Conservation (phyloP, 371 early-diverging fungal species). For the Apophysomyces sp. region DNA sequence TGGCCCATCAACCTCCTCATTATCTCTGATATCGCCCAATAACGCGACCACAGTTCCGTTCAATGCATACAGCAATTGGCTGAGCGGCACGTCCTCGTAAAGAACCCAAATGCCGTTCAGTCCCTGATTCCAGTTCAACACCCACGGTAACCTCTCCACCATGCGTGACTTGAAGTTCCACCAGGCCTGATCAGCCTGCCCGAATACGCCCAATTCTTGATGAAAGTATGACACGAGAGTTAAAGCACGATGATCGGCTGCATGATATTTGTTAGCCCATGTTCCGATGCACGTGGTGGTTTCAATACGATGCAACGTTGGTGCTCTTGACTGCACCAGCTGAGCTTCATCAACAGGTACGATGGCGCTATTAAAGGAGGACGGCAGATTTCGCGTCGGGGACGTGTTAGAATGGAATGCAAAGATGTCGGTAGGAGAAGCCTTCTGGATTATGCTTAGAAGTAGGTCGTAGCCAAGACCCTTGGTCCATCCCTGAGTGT, state of each 20-base stretch:
- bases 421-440: conserved; percentile 57
- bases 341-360: neutral
- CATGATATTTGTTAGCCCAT: conserved; percentile 40
- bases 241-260: conserved; percentile 58
- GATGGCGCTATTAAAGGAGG: conserved; percentile 26
- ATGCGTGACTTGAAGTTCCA: conserved; percentile 63
- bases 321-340: neutral
- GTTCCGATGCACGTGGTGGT: conserved; percentile 6
- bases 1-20: conserved; percentile 3
- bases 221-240: conserved; percentile 49
- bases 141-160: conserved; percentile 57
- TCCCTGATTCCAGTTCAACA: conserved; percentile 57
- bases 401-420: conserved; percentile 30
- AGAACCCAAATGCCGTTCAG: conserved; percentile 57
- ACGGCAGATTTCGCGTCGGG: conserved; percentile 25
- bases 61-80: conserved; percentile 72
- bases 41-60: conserved; percentile 77
- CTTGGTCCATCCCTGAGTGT: conserved; percentile 84
- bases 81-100: conserved; percentile 62
- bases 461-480: conserved; percentile 76
- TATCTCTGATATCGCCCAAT: conserved; percentile 45
- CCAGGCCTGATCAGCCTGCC: conserved; percentile 10
- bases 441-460: conserved; percentile 49
- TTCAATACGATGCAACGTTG: conserved; percentile 19
- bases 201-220: conserved; percentile 9